Conservation (phyloP, 768 basidiomycete species). For the Austroboletus eburneus region DNA sequence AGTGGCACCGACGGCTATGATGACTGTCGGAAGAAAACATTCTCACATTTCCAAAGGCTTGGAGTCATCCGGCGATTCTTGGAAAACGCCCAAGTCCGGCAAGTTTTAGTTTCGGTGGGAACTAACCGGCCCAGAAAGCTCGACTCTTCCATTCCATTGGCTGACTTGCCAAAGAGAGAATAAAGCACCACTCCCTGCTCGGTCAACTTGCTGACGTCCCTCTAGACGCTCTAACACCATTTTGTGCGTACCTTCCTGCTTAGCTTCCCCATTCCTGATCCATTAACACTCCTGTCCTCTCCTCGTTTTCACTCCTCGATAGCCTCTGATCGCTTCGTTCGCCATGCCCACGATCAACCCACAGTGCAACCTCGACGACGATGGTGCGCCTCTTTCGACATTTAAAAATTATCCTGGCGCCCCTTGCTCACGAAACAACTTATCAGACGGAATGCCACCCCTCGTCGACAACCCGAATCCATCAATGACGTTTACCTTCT, state of each 20-base stretch:
- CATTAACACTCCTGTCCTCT: constrained; percentile 7
- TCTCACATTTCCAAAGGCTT: constrained; percentile 6
- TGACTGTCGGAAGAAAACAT: constrained; percentile 10
- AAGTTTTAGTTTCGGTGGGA: constrained; percentile 26
- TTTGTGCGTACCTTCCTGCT: constrained; percentile 13
- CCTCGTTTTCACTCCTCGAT: not conserved
- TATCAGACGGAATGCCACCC: constrained; percentile 45
- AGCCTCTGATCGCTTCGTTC: not conserved
- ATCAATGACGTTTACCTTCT: constrained; percentile 59
- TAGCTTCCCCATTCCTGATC: constrained; percentile 8
- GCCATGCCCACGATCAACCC: constrained; percentile 24
- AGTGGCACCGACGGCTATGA: constrained; percentile 5
- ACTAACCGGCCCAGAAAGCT: constrained; percentile 23
- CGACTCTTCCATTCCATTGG: constrained; percentile 26
- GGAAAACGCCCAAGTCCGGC: constrained; percentile 15
- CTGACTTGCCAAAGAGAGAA: constrained; percentile 34
- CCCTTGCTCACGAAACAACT: constrained; percentile 9
- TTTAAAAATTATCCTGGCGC: not conserved
- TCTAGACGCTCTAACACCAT: constrained; percentile 29
- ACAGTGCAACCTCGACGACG: constrained; percentile 32
- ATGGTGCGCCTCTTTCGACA: constrained; percentile 24
- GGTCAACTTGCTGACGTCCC: constrained; percentile 16
- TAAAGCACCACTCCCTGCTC: constrained; percentile 27
- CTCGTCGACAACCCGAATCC: constrained; percentile 51
- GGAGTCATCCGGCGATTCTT: constrained; percentile 7